Evolutionary conservation across 78 protist species (phyloP), one percentile per base, ranked within the genome.

Genomic region (Bigelowiella natans): DNA sequence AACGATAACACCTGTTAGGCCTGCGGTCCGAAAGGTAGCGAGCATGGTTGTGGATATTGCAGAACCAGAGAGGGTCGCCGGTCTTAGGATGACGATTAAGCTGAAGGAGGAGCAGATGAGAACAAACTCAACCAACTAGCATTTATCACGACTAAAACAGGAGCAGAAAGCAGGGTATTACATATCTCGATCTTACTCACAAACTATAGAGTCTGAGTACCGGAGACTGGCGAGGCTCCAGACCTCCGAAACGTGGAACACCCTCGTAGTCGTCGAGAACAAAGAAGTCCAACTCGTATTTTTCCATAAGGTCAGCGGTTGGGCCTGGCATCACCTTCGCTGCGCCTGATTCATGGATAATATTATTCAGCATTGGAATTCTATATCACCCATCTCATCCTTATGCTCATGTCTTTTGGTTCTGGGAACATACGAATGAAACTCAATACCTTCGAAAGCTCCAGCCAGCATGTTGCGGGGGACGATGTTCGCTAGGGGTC

Each of bases 41-140:
- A 39, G 92, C 92, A 64, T 90, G 92, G 39, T 90, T 90, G 88
- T 90, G 92, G 31, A 90, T 0, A 82, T 90, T 90, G 92, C 92
- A 90, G 88, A 90, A 90, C 92, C 92, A 90, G 29, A 84, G 51
- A 0, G 92, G 92, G 63, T 31, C 28, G 39, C 89, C 89, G 40
- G 88, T 84, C 2, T 0, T 84, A 2, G 92, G 92, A 83, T 90
- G 92, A 1, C 92, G 63, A 88, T 90, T 90, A 18, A 90, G 51
- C 73, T 51, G 18, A 51, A 7, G 7, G 7, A 7, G 73, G 7
- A 51, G 73, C 18, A 7, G 18, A 26, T 18, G 7, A 51, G 73
- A 7, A 51, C 73, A 18, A 26, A 18, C 34, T 26, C 7, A 51
- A 26, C 73, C 34, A 51, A 18, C 18, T 51, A 7, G 18, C 18